Conservation (phyloP, 768 basidiomycete species). For the Russula vinacea region DNA sequence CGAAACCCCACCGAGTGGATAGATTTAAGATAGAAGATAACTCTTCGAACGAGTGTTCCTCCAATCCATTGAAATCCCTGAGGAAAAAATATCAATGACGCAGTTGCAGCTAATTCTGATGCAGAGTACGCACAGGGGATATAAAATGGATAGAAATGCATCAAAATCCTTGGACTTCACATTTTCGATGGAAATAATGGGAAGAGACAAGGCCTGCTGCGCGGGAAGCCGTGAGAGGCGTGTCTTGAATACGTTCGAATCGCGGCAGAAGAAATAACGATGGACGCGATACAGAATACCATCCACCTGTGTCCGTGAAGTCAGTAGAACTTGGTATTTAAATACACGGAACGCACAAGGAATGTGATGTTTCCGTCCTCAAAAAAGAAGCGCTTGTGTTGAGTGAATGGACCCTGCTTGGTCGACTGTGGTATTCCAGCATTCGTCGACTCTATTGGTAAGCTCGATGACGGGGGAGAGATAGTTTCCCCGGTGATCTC, state of each 20-base stretch:
- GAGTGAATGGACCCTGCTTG: neutral
- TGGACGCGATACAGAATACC: slow-evolving; percentile 23
- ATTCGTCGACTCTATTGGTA: neutral
- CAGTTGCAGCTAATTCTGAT: neutral
- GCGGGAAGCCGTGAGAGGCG: slow-evolving; percentile 7
- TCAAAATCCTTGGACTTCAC: slow-evolving; percentile 23
- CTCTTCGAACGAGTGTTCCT: slow-evolving; percentile 19
- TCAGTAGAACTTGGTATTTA: neutral
- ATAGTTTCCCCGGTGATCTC: neutral
- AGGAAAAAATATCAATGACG: neutral
- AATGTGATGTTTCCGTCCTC: slow-evolving; percentile 27
- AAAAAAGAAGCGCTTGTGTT: slow-evolving; percentile 23
- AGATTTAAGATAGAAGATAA: slow-evolving; percentile 21
- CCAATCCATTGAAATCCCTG: slow-evolving; percentile 22
- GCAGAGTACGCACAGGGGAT: slow-evolving; percentile 16
- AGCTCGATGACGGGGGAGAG: neutral
- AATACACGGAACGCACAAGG: slow-evolving; percentile 7
- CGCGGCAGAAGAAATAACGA: slow-evolving; percentile 27
- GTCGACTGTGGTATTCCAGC: neutral
- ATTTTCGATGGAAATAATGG: slow-evolving; percentile 14
- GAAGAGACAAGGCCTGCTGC: neutral
- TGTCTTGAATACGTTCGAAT: slow-evolving; percentile 15
- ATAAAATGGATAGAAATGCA: slow-evolving; percentile 26
- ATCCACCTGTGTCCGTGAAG: slow-evolving; percentile 2
- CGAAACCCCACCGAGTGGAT: slow-evolving; percentile 25